Evolutionary conservation across 257 asterid species (phyloP), one percentile per base, ranked within the genome.

Genomic region (Ophiorrhiza pumila): DNA sequence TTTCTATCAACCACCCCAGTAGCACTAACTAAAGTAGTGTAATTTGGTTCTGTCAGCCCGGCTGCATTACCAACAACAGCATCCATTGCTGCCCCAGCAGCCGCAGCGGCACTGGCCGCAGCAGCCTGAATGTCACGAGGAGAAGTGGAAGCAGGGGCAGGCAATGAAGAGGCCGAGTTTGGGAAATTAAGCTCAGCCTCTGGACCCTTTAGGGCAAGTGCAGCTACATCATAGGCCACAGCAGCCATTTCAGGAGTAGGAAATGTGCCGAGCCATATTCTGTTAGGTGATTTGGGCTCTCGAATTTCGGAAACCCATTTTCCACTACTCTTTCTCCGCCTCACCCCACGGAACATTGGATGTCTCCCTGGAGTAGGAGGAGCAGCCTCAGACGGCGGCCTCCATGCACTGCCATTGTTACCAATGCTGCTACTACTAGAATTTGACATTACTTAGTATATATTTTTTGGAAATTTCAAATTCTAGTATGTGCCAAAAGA

Each of bases 271-370:
- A 86, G 65, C 93, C 89, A 82, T 27, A 84, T 82, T 34, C 87
- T 76, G 71, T 90, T 90, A 10, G 90, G 80, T 39, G 89, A 13
- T 85, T 85, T 0, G 7, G 86, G 85, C n/a, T 77, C 87, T 1
- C 84, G 85, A 42, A 89, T 63, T 80, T 89, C 96, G 58, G 91
- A 89, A 0, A 87, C 96, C 96, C 93, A 90, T 57, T 82, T 82
- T 5, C 80, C 84, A 55, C 83, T 76, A 27, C 79, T 84, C 70
- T 88, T 67, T 29, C 97, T 78, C 27, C 79, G 79, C 41, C 97
- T 68, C 15, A 89, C 90, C 0, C 97, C 96, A 2, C 88, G 88
- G 83, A 75, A 91, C 11, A 49, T 13, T 0, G 85, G 80, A 76
- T 68, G 85, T 15, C 84, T 74, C 37, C 91, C 87, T 0, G 85